These are phyloP conservation scores for Neurospora discreta DNA, from an alignment of 495 filamentous ascomycete genomes.

Conservation along the genomic window DNA sequence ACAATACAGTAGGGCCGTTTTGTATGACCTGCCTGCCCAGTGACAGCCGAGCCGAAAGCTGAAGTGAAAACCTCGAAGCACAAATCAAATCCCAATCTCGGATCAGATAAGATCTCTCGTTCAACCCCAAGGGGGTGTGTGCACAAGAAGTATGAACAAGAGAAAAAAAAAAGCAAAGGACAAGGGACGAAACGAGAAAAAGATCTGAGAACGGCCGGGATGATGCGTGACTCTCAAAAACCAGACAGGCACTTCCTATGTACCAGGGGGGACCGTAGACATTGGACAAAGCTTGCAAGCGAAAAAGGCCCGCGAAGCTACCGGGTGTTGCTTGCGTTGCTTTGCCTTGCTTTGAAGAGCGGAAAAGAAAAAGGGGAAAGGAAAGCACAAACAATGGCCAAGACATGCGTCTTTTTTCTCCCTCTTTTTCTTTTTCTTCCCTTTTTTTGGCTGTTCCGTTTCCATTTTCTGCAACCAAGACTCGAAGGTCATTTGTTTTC, in stretches of 20 bases:
- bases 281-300: not conserved
- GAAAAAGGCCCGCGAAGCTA: not conserved
- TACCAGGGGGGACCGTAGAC: not conserved
- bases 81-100: no score
- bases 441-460: not conserved
- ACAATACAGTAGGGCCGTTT: no score
- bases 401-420: not conserved
- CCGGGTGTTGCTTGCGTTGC: not conserved
- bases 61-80: not conserved
- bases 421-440: no score
- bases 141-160: not conserved
- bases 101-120: constrained; percentile 9
- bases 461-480: no score
- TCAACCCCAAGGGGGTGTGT: not conserved
- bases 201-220: not conserved
- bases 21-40: no score
- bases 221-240: not conserved
- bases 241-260: not conserved
- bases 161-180: not conserved
- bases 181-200: not conserved
- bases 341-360: no score
- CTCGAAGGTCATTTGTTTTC: no score
- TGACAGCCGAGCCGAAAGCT: no score
- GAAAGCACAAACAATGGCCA: not conserved
- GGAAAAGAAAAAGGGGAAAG: not conserved